Percentiles rank a stretch among this genome's conserved stretches.
phyloP scores from a whole-genome alignment of 805 yeast genomes.

The Monosporozyma yasuniensis region DNA sequence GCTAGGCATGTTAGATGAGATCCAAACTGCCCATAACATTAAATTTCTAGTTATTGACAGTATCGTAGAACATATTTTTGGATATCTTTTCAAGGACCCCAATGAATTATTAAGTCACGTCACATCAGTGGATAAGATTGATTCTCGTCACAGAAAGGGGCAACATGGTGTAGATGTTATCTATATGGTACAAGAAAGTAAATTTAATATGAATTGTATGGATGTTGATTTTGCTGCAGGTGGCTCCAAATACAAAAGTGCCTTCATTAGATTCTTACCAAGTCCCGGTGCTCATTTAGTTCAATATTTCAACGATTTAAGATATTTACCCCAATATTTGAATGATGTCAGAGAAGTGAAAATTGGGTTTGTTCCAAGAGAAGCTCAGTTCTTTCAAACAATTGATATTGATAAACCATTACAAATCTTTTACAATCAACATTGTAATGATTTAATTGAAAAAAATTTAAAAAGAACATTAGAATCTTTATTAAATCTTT shows the following conservation, averaged over 20 bases:
- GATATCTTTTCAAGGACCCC: constrained; percentile 34
- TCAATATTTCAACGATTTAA: constrained; percentile 22
- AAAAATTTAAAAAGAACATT: constrained; percentile 53
- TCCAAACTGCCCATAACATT: constrained; percentile 37
- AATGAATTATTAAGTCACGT: constrained; percentile 45
- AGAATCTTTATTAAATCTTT: constrained; percentile 55
- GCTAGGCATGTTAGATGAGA: constrained; percentile 31
- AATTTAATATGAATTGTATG: constrained; percentile 65
- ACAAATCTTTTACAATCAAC: constrained; percentile 61
- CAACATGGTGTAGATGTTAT: constrained; percentile 67
- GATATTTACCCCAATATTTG: constrained; percentile 23
- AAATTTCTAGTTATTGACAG: constrained; percentile 51
- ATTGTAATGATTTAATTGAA: constrained; percentile 53
- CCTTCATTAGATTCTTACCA: constrained; percentile 67
- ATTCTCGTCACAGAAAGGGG: constrained; percentile 44
- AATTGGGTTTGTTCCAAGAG: constrained; percentile 54
- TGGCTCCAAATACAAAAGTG: constrained; percentile 66
- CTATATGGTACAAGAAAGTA: constrained; percentile 64
- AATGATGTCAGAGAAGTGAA: constrained; percentile 35
- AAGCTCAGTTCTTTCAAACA: constrained; percentile 56
- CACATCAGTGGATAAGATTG: constrained; percentile 57
- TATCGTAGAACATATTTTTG: constrained; percentile 40
- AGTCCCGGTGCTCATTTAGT: constrained; percentile 35
- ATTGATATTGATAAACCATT: constrained; percentile 54
- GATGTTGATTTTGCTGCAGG: constrained; percentile 58